Base-by-base conservation (phyloP, 2,329 filamentous ascomycete genomes). In the Fusarium sacchari region DNA sequence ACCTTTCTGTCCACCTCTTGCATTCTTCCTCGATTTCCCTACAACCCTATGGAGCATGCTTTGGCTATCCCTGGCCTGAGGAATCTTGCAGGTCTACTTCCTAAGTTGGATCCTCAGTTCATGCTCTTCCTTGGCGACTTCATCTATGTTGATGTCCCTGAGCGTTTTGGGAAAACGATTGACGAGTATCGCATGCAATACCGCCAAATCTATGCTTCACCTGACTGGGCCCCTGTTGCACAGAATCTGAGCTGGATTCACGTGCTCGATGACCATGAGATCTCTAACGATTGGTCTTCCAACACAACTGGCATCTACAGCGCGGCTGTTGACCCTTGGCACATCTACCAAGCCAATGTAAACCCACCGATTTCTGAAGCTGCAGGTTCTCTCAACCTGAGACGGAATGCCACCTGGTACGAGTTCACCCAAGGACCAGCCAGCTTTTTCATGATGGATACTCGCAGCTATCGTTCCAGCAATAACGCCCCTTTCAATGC, bases 241-340 rank as follows among this genome's bases (percentile, higher is more conserved):
- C 87, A 92, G 75, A 91, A 94, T 62, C 85, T 98, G n/a, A 97
- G 95, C 77, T 99, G 96, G 96, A 94, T 98, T 49, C 96, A 99
- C 79, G 95, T 97, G 5, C 89, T 98, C 12, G 96, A 99, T 79
- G 96, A 99, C 80, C 96, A 99, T 78, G 96, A 99, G 80, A 98
- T 99, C 70, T 89, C 89, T 10, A 98, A 99, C 77, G 96, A 98
- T 83, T 98, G 95, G 95, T 91, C 92, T 67, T 87, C 88, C 24
- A 96, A 96, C 80, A 92, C 89, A 20, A 95, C 94, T 0, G 93
- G 94, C 11, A 89, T 97, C 1, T 98, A 96, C 79, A 82, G 88
- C 6, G 89, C 92, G 1, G 95, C 96, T 9, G 90, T 93, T 49
- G 94, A 97, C 68, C 94, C 96, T 2, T 99, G 93, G 86, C 86